These are phyloP conservation scores for Tillandsia leiboldiana DNA, from an alignment of 176 grass and related monocot genomes.

Conservation along the genomic window DNA sequence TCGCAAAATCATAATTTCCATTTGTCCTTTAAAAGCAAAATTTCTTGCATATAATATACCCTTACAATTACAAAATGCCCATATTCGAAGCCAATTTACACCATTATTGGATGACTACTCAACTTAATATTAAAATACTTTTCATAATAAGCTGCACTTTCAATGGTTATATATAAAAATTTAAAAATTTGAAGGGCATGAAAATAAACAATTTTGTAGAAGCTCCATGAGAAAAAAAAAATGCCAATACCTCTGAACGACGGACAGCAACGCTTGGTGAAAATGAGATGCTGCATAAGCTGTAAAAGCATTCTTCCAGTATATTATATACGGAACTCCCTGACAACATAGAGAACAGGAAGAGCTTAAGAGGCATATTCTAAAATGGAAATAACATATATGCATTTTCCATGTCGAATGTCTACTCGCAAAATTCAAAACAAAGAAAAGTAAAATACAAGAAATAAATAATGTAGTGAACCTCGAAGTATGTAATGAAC, in stretches of 20 bases:
- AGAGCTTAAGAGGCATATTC: neutral
- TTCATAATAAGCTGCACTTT: no score
- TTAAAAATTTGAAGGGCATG: neutral
- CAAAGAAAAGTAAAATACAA: no score
- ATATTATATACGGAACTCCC: conserved; percentile 67
- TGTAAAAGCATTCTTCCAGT: conserved; percentile 60
- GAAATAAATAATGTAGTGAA: no score
- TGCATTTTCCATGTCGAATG: neutral
- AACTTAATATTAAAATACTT: no score
- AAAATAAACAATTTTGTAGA: neutral
- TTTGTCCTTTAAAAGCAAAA: no score
- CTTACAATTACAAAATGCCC: no score
- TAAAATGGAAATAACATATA: neutral
- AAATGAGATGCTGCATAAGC: conserved; percentile 61
- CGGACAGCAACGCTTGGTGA: conserved; percentile 46
- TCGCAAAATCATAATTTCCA: no score
- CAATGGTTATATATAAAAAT: no score
- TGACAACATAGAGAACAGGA: conserved; percentile 23
- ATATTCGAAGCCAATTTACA: no score
- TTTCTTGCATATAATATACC: no score
- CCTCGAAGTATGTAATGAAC: no score
- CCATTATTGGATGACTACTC: no score
- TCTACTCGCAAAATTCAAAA: neutral
- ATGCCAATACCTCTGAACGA: conserved; percentile 47
- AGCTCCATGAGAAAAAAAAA: neutral